Evolutionary conservation across 2,329 filamentous ascomycete genomes (phyloP), one percentile per base, ranked within the genome.

Genomic region (Trichophyton rubrum): DNA sequence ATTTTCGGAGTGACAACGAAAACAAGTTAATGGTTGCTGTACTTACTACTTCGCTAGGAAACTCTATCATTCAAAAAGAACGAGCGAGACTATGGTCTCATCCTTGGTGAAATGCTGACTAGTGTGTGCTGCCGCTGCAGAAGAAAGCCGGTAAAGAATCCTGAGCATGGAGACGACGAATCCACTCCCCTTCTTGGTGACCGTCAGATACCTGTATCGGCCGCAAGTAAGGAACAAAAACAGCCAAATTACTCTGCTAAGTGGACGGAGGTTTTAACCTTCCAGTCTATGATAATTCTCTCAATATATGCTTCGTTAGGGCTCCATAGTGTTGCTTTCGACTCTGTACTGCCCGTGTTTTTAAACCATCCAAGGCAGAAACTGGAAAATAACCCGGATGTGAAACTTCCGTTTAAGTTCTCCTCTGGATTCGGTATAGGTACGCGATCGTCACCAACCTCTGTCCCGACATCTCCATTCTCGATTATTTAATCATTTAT

Each of bases 301-400:
- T 64, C 89, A 1, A 81, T 86, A 0, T 96, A 97, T 73, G 87
- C 87, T 1, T 79, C 93, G 57, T 79, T 97, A 17, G 88, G 90
- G 0, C 80, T 95, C 56, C 90, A 96, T 72, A 85, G 84, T 0
- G 84, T 95, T 43, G 85, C 89, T 0, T 96, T 85, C 69, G 92
- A 97, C 72, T 90, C 95, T 69, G 79, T 92, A 1, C 82, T 97
- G 1, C 88, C 90, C 2, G 89, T 96, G 0, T 95, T 95, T 71
- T 81, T 96, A 68, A 88, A 95, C 73, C 87, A 89, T 65, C 86
- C 87, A 0, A 73, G 73, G 0, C 79, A 85, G 66, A 69, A 79
- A 3, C 72, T 78, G 3, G 73, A 81, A 38, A 73, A 81, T 55
- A 80, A 82, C 61, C 82, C 83, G 0, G 75, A 80, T 0, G 77